Percentiles rank a stretch among this genome's conserved stretches.
Conservation (phyloP, 176 grass and related monocot genomes). For the bread wheat (Triticum aestivum) region DNA sequence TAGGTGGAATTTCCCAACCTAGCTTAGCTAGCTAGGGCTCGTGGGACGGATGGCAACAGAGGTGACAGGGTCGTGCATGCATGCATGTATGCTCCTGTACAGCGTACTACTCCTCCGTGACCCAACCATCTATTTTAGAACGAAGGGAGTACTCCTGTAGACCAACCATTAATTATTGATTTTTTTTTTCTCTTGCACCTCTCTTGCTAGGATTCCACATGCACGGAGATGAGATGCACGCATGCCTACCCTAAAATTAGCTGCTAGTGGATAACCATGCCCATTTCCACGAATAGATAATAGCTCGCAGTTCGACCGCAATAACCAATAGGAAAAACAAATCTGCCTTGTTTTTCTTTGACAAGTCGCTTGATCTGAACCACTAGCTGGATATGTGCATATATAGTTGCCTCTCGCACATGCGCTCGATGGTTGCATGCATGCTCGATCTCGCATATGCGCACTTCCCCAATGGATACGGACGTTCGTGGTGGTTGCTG, state of each 20-base stretch:
- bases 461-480: background rate
- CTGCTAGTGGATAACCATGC: background rate
- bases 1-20: background rate
- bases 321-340: too few relatives aligned
- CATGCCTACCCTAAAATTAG: background rate
- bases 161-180: background rate
- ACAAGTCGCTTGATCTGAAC: background rate
- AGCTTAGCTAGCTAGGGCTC: background rate
- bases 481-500: constrained; percentile 4
- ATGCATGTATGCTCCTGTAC: background rate
- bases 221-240: background rate
- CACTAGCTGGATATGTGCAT: background rate
- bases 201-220: background rate
- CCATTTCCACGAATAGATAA: too few relatives aligned
- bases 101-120: background rate
- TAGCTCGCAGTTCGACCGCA: too few relatives aligned
- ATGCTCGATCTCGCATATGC: background rate
- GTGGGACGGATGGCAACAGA: background rate
- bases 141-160: background rate
- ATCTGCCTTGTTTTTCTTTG: background rate
- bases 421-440: background rate
- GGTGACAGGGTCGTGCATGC: background rate
- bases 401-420: background rate
- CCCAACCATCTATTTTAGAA: too few relatives aligned
- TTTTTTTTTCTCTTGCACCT: background rate